Evolutionary conservation across 495 filamentous ascomycete species (phyloP), one percentile per base, ranked within the genome.

Genomic region (Pyrenopolyporus hunteri): DNA sequence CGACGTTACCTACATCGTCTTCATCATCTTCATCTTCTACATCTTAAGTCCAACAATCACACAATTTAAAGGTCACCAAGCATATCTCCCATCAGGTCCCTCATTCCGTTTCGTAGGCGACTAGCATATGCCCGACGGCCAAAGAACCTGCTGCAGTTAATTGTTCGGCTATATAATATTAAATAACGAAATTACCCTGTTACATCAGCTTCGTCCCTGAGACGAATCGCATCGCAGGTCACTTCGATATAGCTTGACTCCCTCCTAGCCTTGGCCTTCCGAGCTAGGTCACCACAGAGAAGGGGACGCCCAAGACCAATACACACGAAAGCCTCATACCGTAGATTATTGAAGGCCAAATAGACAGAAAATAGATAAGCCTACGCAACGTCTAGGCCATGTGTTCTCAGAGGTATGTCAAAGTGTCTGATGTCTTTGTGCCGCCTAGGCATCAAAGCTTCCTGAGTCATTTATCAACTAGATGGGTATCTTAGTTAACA

Each of bases 161-260:
- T n/a, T n/a, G n/a, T n/a, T n/a, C n/a, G n/a, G n/a, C n/a, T n/a
- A n/a, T n/a, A n/a, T n/a, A n/a, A n/a, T n/a, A n/a, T n/a, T n/a
- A n/a, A n/a, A n/a, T n/a, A n/a, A n/a, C n/a, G 52, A 57, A 57
- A 57, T 52, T 63, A 25, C 33, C 40, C 39, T 17, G 52, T 63
- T 39, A 46, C 59, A 51, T 52, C 52, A 57, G 23, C 37, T 51
- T 47, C 9, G 1, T 57, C 39, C 2, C 32, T 58, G 42, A 17
- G 25, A 29, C 48, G 17, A 4, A 43, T 58, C 47, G 48, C 60
- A 64, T 40, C 40, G 29, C 20, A 58, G 11, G 35, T 35, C 13
- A 39, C 14, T 20, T 31, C 6, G 22, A 48, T 23, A 23, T 32
- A 44, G n/a, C 42, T 36, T 42, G 17, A 43, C 17, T 44, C 25